Percentiles rank a stretch among this genome's conserved stretches.
Conservation (phyloP, 2,329 filamentous ascomycete genomes). For the Lasiodiplodia sp. region DNA sequence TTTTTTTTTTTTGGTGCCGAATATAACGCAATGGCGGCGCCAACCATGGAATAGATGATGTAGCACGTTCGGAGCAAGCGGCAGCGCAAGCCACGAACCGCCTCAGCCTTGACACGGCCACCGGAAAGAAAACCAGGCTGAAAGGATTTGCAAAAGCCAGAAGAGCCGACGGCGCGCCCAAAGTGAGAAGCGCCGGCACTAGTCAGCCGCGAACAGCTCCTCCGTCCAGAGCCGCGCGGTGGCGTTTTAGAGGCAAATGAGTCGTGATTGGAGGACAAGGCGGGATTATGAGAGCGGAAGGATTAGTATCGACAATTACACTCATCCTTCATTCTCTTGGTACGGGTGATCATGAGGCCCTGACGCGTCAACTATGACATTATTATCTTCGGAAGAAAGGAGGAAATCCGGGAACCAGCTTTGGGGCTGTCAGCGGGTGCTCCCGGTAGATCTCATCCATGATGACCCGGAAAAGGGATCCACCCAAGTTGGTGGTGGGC, state of each 20-base stretch:
- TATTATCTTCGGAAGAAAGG: background rate
- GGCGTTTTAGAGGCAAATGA: background rate
- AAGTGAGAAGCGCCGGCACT: constrained; percentile 15
- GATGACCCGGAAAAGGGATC: constrained; percentile 4
- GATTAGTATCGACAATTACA: constrained; percentile 1
- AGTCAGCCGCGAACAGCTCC: constrained; percentile 14
- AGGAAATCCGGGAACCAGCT: background rate
- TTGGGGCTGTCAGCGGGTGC: constrained; percentile 13
- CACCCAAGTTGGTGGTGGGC: background rate
- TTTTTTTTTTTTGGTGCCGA: background rate
- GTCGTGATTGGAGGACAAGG: background rate
- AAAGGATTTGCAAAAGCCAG: constrained; percentile 4
- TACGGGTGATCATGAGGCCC: background rate
- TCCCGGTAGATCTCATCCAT: constrained; percentile 20
- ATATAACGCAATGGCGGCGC: background rate
- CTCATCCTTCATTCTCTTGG: background rate
- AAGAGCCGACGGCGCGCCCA: background rate
- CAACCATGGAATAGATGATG: background rate
- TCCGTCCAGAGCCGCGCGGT: constrained; percentile 6
- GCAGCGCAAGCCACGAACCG: constrained; percentile 11
- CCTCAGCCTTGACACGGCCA: background rate
- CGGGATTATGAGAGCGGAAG: background rate
- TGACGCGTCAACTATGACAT: background rate
- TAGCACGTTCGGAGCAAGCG: constrained; percentile 1
- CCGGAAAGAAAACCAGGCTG: constrained; percentile 19